Base-by-base conservation (phyloP, 2,329 filamentous ascomycete genomes). In the Trichoderma sp. region DNA sequence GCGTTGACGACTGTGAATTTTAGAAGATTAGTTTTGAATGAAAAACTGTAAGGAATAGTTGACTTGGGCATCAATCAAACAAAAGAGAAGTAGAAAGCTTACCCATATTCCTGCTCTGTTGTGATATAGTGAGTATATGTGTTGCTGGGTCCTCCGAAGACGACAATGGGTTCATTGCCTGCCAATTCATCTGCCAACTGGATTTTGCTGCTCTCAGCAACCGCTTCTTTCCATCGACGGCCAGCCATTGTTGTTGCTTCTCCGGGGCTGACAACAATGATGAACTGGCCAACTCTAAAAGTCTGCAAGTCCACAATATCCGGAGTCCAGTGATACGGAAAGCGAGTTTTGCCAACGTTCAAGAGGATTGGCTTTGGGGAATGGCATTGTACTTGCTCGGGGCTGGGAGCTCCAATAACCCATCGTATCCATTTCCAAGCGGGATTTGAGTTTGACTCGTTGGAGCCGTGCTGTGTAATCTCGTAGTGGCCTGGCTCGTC, bases 181-280 rank as follows among this genome's bases (percentile, higher is more conserved):
- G 76, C 75, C 4, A 81, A 74, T 3, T 81, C 80, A 4, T 85
- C 78, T 2, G 82, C 74, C 11, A 86, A 80, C 0, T 82, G 74
- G 13, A 73, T 70, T 1, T 77, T 74, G 6, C 86, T 86, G 53
- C 87, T 84, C 2, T 80, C 79, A 24, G 84, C 82, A 65, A 96
- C 84, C 1, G 92, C 90, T 70, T 87, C 84, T 74, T 91, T 91
- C 94, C 94, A 97, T 40, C 94, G 88, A 13, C 94, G 88, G 1
- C 94, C 94, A 0, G 92, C 87, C 94, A 97, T 97, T 10, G 94
- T 97, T 0, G 92, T 96, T 0, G 92, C 93, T 80, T 97, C 94
- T 57, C 93, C 92, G 0, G 94, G 91, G 33, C 91, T 91, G n/a
- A 97, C 86, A 72, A 97, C 90, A 72, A 97, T 92, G 71, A 96